A percentile compares a stretch with the other conserved stretches of the same genome.
phyloP scores from a whole-genome alignment of 2,329 filamentous ascomycete species.

The Fusarium papillatum region DNA sequence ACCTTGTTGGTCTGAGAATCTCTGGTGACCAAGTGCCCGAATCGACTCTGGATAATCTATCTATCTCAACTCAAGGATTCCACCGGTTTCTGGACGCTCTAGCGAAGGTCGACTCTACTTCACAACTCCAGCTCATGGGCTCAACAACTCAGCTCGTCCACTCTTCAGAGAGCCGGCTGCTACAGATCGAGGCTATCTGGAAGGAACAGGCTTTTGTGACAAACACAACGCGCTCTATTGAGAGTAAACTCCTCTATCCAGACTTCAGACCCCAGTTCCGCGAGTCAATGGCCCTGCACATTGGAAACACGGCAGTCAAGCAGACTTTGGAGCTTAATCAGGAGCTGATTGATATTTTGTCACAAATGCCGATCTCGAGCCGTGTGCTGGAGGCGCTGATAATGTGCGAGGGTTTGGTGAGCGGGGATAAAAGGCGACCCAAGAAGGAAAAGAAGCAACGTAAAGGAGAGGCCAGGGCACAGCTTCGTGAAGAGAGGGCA shows the following conservation, averaged over 20 bases:
- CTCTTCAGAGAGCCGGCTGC: slow-evolving; percentile 41
- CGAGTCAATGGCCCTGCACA: slow-evolving; percentile 45
- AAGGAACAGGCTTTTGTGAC: slow-evolving; percentile 48
- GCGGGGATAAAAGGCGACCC: background rate
- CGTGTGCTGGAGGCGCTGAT: slow-evolving; percentile 12
- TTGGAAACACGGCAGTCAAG: slow-evolving; percentile 39
- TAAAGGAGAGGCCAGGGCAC: background rate
- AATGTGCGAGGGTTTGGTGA: slow-evolving; percentile 28
- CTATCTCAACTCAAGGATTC: slow-evolving; percentile 40
- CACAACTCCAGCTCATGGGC: slow-evolving; percentile 7
- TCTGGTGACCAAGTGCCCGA: slow-evolving; percentile 13
- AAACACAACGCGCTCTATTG: slow-evolving; percentile 48
- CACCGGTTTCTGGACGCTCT: slow-evolving; percentile 41
- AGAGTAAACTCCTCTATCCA: slow-evolving; percentile 51
- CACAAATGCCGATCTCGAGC: slow-evolving; percentile 8
- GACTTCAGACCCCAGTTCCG: slow-evolving; percentile 46
- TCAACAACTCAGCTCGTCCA: background rate
- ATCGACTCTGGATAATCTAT: slow-evolving; percentile 41
- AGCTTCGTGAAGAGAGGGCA: slow-evolving; percentile 9
- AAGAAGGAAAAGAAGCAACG: background rate
- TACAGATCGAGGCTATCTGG: slow-evolving; percentile 51
- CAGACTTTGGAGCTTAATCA: slow-evolving; percentile 37
- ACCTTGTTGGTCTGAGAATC: slow-evolving; percentile 50
- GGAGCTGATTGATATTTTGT: slow-evolving; percentile 35
- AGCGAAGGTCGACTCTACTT: slow-evolving; percentile 20